Base-by-base conservation (phyloP, 179 eudicot genomes). In the Camellia oleifera region DNA sequence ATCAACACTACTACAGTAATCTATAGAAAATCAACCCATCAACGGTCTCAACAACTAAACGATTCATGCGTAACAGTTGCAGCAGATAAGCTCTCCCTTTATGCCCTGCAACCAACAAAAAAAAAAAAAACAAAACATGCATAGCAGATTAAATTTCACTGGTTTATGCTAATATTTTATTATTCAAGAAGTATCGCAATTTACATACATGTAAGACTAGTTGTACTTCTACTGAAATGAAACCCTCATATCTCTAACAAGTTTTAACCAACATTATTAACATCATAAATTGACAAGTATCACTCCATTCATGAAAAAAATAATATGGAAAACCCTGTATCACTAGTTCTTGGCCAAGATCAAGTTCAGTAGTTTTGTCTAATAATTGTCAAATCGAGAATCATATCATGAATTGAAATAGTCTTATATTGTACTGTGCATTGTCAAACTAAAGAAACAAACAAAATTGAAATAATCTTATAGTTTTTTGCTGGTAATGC, bases 71-170 rank as follows among this genome's bases (percentile, higher is more conserved):
- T 64, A 94, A 83, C 10, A 95, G 96, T 84, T 92, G 60, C 82
- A 95, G 76, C 23, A 95, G 79, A 69, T 90, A 92, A 7, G 98
- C 92, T 83, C 96, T 88, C 67, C 85, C 94, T 82, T 91, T 95
- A 45, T 84, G 80, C 76, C 99, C 99, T 95, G 91, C 90, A 89
- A 76, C 57, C 26, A 81, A 58, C 81, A 76, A 68, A 64, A 82
- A 32, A 26, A 26, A 26, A 26, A 32, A 32, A 42, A 81, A 58
- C 81, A 76, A 68, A 64, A 82, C 62, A 73, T 70, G 42, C 69
- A 61, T 2, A 0, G 20, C 57, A 11, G 2, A 67, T 67, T 67
- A 67, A n/a, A 40, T 67, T 48, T 32, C 48, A 42, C 48, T 67
- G 71, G 4, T 11, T 7, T 40, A 42, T 42, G n/a, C 69, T 7